Evolutionary conservation across 768 basidiomycete species (phyloP), one percentile per base, ranked within the genome.

Genomic region (Pluteus cervinus): DNA sequence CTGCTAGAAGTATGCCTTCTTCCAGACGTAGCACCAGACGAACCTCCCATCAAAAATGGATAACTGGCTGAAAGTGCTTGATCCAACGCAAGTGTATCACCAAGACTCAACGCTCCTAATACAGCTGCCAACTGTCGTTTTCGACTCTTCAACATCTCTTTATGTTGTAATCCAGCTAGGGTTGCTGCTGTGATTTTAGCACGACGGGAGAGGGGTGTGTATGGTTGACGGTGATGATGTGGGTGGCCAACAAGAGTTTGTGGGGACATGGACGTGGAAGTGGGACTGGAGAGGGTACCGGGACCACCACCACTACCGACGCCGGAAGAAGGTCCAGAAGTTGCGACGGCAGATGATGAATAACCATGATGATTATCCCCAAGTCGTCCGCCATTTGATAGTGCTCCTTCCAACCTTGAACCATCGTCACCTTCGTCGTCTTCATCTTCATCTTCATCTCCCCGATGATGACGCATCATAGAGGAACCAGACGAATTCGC

Each of bases 61-160:
- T 62, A 64, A 45, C 63, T 69, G 39, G 68, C 71, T 25, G 79
- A 78, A 30, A 90, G 62, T 18, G 86, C 87, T 56, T 82, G 81
- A 53, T 90, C 86, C 20, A 89, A 63, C 24, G 84, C 83, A 29
- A 87, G 66, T 10, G 79, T 74, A 57, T 86, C 80, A 12, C 76
- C 76, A 47, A 73, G 69, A 7, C 81, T 75, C 37, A 82, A 55
- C 17, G 78, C 75, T 14, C 80, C 81, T 33, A 88, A 68, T 16
- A 85, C 78, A 3, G 76, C 72, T 10, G 76, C 76, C 29, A 90
- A 64, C 59, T 86, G 84, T 36, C 78, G 69, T 54, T 81, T 83
- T 46, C 84, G 65, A 39, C 61, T 68, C 57, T 71, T 79, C 47
- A 87, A 65, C 54, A 81, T 62, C 44, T 86, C 82, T 57, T 89